These are phyloP conservation scores for Periconia sp. DNA, from an alignment of 2,329 filamentous ascomycete species.

Conservation along the genomic window DNA sequence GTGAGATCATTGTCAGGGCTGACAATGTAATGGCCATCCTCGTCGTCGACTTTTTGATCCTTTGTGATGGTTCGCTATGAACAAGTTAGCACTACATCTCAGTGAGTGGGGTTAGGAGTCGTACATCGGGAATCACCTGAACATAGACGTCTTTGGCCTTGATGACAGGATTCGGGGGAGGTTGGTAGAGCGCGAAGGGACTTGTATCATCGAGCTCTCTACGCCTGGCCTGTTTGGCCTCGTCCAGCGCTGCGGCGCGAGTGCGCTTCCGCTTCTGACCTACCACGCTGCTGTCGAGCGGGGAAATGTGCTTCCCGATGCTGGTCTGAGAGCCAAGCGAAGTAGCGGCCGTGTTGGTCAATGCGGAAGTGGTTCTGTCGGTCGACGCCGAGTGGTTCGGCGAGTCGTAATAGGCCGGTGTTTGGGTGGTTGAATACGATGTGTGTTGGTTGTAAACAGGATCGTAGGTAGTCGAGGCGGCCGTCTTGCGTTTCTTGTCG, in stretches of 20 bases:
- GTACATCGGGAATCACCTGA: constrained; percentile 61
- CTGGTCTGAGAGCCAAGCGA: constrained; percentile 72
- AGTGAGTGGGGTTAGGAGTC: constrained; percentile 20
- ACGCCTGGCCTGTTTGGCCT: constrained; percentile 66
- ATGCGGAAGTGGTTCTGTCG: constrained; percentile 76
- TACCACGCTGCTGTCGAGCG: constrained; percentile 62
- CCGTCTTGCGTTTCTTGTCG: constrained; percentile 75
- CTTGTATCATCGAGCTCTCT: constrained; percentile 73
- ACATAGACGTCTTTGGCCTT: constrained; percentile 73
- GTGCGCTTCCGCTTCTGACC: constrained; percentile 91
- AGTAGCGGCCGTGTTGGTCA: constrained; percentile 86
- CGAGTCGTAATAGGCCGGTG: constrained; percentile 68
- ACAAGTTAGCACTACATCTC: background rate
- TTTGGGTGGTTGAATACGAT: constrained; percentile 73
- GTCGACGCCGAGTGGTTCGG: constrained; percentile 76
- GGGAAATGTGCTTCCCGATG: constrained; percentile 62
- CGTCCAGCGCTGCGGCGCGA: constrained; percentile 77
- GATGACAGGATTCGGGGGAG: constrained; percentile 83
- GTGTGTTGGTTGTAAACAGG: constrained; percentile 70
- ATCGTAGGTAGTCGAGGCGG: constrained; percentile 64
- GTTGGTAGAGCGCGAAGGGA: constrained; percentile 76
- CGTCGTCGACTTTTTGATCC: constrained; percentile 82
- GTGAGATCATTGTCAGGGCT: constrained; percentile 83
- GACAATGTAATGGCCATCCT: constrained; percentile 96
- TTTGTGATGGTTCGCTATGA: constrained; percentile 50